Conservation (phyloP, 1,284 basidiomycete species). For the Pterulicium gracile region DNA sequence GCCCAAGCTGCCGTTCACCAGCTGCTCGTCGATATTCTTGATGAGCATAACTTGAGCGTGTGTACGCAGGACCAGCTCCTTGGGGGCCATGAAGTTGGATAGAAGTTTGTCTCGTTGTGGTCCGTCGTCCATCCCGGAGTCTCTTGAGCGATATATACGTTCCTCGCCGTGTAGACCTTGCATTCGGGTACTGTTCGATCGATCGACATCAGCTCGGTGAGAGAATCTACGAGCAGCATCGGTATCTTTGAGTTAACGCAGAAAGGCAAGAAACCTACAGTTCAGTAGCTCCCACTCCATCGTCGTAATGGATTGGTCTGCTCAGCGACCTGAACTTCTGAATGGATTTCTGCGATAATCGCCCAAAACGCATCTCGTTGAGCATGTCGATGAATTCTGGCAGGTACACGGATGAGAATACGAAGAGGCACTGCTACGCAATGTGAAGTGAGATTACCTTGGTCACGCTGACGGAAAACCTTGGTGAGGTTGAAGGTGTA, state of each 20-base stretch:
- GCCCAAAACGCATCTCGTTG: slow-evolving; percentile 84
- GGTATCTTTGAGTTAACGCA: slow-evolving; percentile 7
- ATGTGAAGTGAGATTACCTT: too few relatives aligned
- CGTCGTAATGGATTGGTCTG: slow-evolving; percentile 47
- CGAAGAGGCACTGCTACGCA: slow-evolving; percentile 4
- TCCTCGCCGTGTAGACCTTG: slow-evolving; percentile 29
- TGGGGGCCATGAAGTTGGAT: slow-evolving; percentile 65
- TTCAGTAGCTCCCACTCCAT: slow-evolving; percentile 77
- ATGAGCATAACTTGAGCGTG: slow-evolving; percentile 73
- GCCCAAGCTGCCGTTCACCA: slow-evolving; percentile 90
- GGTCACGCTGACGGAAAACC: slow-evolving; percentile 75
- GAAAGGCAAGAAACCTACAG: slow-evolving; percentile 38
- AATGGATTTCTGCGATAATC: slow-evolving; percentile 36
- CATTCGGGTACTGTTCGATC: slow-evolving; percentile 69
- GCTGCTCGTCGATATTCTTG: slow-evolving; percentile 50
- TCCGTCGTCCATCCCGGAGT: slow-evolving; percentile 36
- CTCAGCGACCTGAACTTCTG: slow-evolving; percentile 50
- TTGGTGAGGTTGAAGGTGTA: slow-evolving; percentile 81
- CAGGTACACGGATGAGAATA: background rate
- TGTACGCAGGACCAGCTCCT: slow-evolving; percentile 43
- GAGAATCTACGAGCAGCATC: slow-evolving; percentile 68
- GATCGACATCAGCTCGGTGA: slow-evolving; percentile 84
- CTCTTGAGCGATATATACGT: slow-evolving; percentile 30
- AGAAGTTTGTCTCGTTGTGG: slow-evolving; percentile 55
- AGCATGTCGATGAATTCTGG: slow-evolving; percentile 82